Base-by-base conservation (phyloP, 139 green algal genomes). In the Picochlorum costavermella region DNA sequence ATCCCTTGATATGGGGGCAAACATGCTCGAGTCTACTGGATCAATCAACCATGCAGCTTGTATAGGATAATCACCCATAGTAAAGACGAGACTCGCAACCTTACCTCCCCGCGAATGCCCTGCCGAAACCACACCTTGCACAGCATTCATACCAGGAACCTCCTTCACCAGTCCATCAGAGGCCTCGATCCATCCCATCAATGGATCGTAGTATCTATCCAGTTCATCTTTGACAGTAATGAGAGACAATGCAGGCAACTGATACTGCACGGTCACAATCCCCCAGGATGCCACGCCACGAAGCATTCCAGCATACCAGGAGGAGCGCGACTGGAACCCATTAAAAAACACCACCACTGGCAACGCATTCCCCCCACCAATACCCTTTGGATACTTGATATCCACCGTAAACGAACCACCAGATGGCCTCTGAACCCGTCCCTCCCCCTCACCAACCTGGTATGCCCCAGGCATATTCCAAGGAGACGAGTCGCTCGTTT, bases 71-170 rank as follows among this genome's bases (percentile, higher is more conserved):
- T 31, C 6, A 61, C 25, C 16, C 68, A 74, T 67, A 5, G 69
- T 61, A 60, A 81, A 75, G 1, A 77, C 53, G 8, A 89, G 61
- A 2, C 71, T 65, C 6, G 83, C 83, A 20, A 89, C 63, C 69
- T 89, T 88, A 46, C 58, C 83, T 14, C 83, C 83, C 8, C 83
- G 64, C 74, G 77, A 85, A 64, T 89, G 83, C 0, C 83, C 83
- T 30, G 20, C 50, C 4, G 23, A 17, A 4, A 59, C 50, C 25
- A 59, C 33, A 40, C 6, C 33, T 40, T 40, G 2, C 6, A 40
- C 33, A 40, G 33, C 33, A 13, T 11, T 8, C 33, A 40, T 40
- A 6, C 33, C 33, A 40, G 33, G 33, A 40, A 40, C 33, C 33
- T 40, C 33, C 33, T 9, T 8, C 33, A 40, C 33, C 33, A 40